Conservation (phyloP, 208 protist species). For the Wallacemonas collosoma region DNA sequence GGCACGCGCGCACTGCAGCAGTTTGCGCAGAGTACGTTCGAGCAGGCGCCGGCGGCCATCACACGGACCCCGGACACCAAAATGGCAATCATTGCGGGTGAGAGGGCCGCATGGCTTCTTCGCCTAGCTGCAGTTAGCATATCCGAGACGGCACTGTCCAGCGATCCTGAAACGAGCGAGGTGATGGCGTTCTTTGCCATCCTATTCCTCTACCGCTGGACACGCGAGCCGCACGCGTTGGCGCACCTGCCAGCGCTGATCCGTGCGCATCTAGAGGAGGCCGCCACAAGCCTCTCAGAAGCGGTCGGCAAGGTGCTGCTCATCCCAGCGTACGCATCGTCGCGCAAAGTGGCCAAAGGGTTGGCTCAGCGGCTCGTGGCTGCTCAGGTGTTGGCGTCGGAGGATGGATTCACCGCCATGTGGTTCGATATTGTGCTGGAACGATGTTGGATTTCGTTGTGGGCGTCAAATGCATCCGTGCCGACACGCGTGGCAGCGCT, state of each 20-base stretch:
- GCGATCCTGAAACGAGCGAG: slow-evolving; percentile 5
- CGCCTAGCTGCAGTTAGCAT: slow-evolving; percentile 7
- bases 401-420: background rate
- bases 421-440: slow-evolving; percentile 11
- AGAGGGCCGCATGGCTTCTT: slow-evolving; percentile 2
- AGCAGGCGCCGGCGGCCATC: slow-evolving; percentile 11
- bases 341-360: slow-evolving; percentile 8
- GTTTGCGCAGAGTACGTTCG: background rate
- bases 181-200: slow-evolving; percentile 17
- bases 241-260: background rate
- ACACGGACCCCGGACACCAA: background rate
- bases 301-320: slow-evolving; percentile 6
- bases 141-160: slow-evolving; percentile 6
- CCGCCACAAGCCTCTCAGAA: slow-evolving; percentile 8
- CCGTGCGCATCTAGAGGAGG: slow-evolving; percentile 7
- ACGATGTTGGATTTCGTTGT: slow-evolving; percentile 5
- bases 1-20: slow-evolving; percentile 16
- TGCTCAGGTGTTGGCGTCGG: slow-evolving; percentile 9
- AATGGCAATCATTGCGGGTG: background rate
- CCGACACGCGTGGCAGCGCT: slow-evolving; percentile 27
- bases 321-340: slow-evolving; percentile 2
- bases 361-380: slow-evolving; percentile 7
- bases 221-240: background rate
- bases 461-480: slow-evolving; percentile 11
- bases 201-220: slow-evolving; percentile 7